Evolutionary conservation across 208 protist genomes (phyloP).

Genomic region (Porcisia hertigi): DNA sequence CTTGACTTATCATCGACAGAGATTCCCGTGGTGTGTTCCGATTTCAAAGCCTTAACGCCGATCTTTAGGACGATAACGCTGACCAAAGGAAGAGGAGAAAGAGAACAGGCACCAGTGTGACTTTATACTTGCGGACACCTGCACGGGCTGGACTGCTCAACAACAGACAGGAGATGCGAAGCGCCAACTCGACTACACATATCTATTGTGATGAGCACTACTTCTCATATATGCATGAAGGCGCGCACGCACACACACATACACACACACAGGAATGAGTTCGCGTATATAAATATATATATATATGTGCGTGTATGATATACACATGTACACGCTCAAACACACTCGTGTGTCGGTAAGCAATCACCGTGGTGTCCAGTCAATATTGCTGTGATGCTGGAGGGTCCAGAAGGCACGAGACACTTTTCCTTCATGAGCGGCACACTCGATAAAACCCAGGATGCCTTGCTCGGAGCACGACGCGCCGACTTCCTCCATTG

Average conservation of each 20-base stretch:
- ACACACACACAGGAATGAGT: no score
- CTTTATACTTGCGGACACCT: background rate
- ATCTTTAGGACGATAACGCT: no score
- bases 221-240: no score
- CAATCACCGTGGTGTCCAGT: conserved; percentile 48
- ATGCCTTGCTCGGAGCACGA: conserved; percentile 48
- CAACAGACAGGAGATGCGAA: no score
- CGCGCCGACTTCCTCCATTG: conserved; percentile 58
- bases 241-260: no score
- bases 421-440: conserved; percentile 44
- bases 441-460: conserved; percentile 45
- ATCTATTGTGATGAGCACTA: no score
- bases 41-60: background rate
- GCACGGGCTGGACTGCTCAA: no score
- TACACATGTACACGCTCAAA: background rate
- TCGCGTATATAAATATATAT: background rate
- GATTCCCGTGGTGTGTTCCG: background rate
- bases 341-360: no score
- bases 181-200: no score
- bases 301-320: background rate
- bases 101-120: background rate
- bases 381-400: conserved; percentile 36
- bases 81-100: background rate
- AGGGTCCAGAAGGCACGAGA: conserved; percentile 44
- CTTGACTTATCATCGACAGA: background rate